phyloP scores from a whole-genome alignment of 2,329 filamentous ascomycete species.

The Thelonectria olida region DNA sequence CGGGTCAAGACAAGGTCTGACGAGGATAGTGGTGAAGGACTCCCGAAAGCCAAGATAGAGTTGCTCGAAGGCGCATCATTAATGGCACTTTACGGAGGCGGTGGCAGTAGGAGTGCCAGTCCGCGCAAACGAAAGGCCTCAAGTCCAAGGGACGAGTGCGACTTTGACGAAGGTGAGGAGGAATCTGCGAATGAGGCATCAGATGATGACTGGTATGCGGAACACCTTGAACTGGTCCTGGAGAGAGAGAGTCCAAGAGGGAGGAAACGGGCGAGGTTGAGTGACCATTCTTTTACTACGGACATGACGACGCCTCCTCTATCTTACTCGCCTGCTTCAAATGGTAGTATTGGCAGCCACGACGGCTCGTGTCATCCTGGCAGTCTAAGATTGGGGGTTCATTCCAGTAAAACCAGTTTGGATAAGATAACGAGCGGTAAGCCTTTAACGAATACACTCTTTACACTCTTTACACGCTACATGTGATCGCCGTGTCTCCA shows the following conservation, averaged over 20 bases:
- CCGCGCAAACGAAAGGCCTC: constrained; percentile 1
- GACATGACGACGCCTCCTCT: constrained; percentile 3
- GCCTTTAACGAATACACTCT: not conserved
- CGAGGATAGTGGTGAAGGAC: not conserved
- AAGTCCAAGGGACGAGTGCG: not conserved
- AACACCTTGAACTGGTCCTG: constrained; percentile 2
- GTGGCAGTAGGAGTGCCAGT: constrained; percentile 7
- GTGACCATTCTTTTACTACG: constrained; percentile 2
- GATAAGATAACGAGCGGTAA: not conserved
- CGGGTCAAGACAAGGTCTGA: not conserved
- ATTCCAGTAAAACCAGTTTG: not conserved
- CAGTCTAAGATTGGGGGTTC: not conserved
- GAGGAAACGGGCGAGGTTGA: constrained; percentile 2
- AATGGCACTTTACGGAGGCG: not conserved
- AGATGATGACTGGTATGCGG: constrained; percentile 4
- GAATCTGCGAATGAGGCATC: not conserved
- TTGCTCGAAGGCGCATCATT: not conserved
- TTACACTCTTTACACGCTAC: too few species aligned
- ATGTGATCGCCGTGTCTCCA: too few species aligned
- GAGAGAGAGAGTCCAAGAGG: constrained; percentile 5
- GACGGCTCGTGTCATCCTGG: not conserved
- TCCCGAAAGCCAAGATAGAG: not conserved
- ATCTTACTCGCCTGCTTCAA: not conserved
- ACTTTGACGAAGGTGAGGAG: not conserved
- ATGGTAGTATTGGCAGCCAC: not conserved